Evolutionary conservation across 1,284 basidiomycete species (phyloP).

Genomic region (Ustilago tritici): DNA sequence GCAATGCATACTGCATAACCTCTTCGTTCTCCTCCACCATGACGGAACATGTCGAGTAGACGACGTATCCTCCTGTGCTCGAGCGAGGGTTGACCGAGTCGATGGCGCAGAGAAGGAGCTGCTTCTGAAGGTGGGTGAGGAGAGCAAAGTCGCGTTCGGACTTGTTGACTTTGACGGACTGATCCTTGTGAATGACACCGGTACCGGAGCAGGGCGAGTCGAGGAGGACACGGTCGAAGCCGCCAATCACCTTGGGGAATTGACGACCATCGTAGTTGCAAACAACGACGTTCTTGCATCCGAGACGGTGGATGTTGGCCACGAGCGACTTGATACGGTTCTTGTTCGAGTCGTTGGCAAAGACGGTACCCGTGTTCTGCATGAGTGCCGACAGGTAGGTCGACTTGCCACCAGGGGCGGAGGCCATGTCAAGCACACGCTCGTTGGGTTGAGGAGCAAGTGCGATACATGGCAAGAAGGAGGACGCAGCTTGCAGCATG

Average conservation of each 20-base stretch:
- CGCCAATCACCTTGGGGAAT: conserved; percentile 99
- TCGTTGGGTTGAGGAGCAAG: conserved; percentile 92
- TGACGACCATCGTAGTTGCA: conserved; percentile 97
- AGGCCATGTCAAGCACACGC: conserved; percentile 97
- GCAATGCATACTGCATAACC: conserved; percentile 97
- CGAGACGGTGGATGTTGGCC: conserved; percentile 95
- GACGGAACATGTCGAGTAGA: conserved; percentile 98
- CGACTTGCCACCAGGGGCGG: conserved; percentile 96
- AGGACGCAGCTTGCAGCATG: conserved; percentile 99
- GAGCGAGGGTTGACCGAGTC: conserved; percentile 92
- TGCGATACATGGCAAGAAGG: conserved; percentile 98
- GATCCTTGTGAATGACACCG: conserved; percentile 97
- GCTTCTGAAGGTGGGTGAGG: conserved; percentile 96
- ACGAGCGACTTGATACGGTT: conserved; percentile 93
- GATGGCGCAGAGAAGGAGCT: conserved; percentile 96
- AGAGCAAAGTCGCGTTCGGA: conserved; percentile 90
- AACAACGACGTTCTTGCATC: conserved; percentile 97
- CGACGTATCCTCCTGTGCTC: conserved; percentile 90
- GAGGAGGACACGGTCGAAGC: conserved; percentile 94
- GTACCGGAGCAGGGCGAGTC: conserved; percentile 99
- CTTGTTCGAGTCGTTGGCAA: conserved; percentile 97
- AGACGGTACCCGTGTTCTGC: conserved; percentile 97
- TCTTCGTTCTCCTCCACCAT: conserved; percentile 98
- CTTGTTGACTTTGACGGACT: conserved; percentile 98
- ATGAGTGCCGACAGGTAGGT: conserved; percentile 78